These are phyloP conservation scores for Elsinoe perseae DNA, from an alignment of 2,329 filamentous ascomycete species.

Conservation along the genomic window DNA sequence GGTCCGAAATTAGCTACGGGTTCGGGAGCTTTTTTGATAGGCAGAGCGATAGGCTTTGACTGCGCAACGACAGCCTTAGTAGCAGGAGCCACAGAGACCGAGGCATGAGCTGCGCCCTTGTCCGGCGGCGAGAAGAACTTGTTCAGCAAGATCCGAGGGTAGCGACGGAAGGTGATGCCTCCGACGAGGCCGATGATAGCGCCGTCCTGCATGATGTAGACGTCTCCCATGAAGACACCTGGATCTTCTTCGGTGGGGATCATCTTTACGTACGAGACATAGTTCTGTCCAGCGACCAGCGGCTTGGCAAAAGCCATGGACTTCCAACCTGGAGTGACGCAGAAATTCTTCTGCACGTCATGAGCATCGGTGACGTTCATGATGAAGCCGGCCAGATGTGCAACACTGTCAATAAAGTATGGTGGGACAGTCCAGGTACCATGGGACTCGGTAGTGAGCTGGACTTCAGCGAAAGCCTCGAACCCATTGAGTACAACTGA, in stretches of 20 bases:
- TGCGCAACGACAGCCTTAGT: neutral
- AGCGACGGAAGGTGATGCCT: constrained; percentile 31
- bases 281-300: constrained; percentile 24
- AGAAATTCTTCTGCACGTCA: constrained; percentile 28
- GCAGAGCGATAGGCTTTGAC: neutral
- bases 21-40: neutral
- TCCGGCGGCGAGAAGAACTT: constrained; percentile 33
- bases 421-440: constrained; percentile 30
- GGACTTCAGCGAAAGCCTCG: constrained; percentile 27
- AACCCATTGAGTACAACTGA: constrained; percentile 31
- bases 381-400: constrained; percentile 21
- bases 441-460: too few species aligned
- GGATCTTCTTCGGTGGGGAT: constrained; percentile 18
- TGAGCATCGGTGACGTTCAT: constrained; percentile 19
- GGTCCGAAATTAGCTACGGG: neutral
- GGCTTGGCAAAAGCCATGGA: constrained; percentile 28
- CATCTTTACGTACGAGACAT: constrained; percentile 28
- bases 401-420: constrained; percentile 22
- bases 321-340: constrained; percentile 20
- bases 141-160: constrained; percentile 32
- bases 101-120: neutral
- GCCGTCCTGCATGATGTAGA: constrained; percentile 22
- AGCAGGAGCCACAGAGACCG: too few species aligned
- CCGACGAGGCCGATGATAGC: constrained; percentile 21
- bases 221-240: constrained; percentile 20